Base-by-base conservation (phyloP, 2,329 filamentous ascomycete species). In the Lachnellula occidentalis region DNA sequence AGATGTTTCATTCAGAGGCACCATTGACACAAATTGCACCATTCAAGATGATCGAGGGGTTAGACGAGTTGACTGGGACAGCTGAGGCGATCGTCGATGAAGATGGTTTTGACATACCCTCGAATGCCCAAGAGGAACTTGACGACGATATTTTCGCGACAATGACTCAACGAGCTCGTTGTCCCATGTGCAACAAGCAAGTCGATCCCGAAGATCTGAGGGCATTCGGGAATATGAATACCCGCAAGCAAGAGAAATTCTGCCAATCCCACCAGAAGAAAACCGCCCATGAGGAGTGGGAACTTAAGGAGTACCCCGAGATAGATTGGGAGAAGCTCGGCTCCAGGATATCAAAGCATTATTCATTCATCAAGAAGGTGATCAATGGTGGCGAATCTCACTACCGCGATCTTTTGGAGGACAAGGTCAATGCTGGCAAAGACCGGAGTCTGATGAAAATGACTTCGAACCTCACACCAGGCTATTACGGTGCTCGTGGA, bases 401-500 rank as follows among this genome's bases (percentile, higher is more conserved):
- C 64, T 94, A 83, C 64, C 76, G 84, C 14, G 72, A 78, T 9
- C 64, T 76, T 1, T 74, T 90, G 22, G 77, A 76, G 4, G 72
- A 77, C 3, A 78, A 74, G 12, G 74, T 88, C 43, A 76, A 77
- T 53, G 70, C 74, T 2, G 85, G 85, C 12, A 76, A 79, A 65
- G 80, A 79, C 31, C 77, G 81, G 50, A 86, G 79, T 24, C 73
- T 88, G 53, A 74, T 81, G 50, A 78, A 81, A 56, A 82, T 77
- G 49, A 71, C 62, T 31, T 64, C 73, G 19, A 69, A 67, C 54
- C 76, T 86, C 31, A 84, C 80, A 3, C 87, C 88, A 9, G 91
- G 91, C 0, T 96, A 95, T 71, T 96, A 95, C 70, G 91, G 91
- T 1, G 80, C 85, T 2, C 80, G 85, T 19, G 91, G 91, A 1